Evolutionary conservation across 2,329 filamentous ascomycete species (phyloP).

Genomic region (Epichloe bromicola): DNA sequence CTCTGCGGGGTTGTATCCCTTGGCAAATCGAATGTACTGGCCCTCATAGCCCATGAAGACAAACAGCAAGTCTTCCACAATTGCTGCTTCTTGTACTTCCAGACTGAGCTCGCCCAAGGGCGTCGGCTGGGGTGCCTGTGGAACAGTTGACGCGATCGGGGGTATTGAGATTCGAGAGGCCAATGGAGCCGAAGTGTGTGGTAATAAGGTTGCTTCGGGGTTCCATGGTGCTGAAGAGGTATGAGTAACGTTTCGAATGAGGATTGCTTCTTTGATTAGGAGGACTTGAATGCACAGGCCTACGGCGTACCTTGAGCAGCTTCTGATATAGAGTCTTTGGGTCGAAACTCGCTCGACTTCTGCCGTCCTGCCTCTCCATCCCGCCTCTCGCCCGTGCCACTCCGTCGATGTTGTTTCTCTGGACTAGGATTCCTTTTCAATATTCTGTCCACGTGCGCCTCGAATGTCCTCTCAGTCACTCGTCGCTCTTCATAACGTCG

Average conservation of each 20-base stretch:
- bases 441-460: conserved; percentile 51
- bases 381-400: conserved; percentile 24
- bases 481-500: conserved; percentile 38
- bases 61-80: conserved; percentile 83
- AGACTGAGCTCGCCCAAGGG: conserved; percentile 61
- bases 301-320: conserved; percentile 32
- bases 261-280: not conserved
- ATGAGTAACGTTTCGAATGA: not conserved
- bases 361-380: conserved; percentile 25
- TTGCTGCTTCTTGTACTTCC: conserved; percentile 71
- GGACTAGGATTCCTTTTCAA: conserved; percentile 48
- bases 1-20: conserved; percentile 67
- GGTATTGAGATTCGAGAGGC: conserved; percentile 51
- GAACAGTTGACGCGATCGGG: conserved; percentile 65
- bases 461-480: conserved; percentile 39
- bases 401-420: conserved; percentile 35
- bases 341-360: conserved; percentile 31
- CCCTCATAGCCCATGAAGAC: conserved; percentile 98
- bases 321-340: conserved; percentile 33
- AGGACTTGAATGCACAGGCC: not conserved
- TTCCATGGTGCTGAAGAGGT: conserved; percentile 48
- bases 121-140: conserved; percentile 54
- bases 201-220: conserved; percentile 62
- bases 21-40: conserved; percentile 84
- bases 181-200: conserved; percentile 56